Conservation (phyloP, 352 stramenopile genomes). For the Phytophthora boehmeriae region DNA sequence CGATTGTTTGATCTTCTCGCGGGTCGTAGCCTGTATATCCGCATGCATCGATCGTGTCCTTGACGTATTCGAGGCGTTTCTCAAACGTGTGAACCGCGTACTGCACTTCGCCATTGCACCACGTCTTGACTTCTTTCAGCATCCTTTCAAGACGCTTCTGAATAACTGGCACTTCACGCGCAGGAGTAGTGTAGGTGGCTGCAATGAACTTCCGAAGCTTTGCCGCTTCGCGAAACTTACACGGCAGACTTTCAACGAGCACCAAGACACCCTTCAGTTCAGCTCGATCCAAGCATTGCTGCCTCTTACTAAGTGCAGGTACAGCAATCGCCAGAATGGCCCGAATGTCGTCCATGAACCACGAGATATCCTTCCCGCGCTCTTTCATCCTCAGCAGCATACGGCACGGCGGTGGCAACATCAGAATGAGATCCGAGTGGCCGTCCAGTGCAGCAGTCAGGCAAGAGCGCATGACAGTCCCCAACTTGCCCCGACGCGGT, state of each 20-base stretch:
- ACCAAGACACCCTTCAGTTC: not conserved
- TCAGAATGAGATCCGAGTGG: too few relatives aligned
- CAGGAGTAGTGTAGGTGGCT: not conserved
- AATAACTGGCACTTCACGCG: not conserved
- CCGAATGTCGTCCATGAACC: not conserved
- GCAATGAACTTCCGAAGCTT: not conserved
- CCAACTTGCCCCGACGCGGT: too few relatives aligned
- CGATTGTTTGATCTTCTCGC: not conserved
- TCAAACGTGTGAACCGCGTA: slow-evolving; percentile 1
- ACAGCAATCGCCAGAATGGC: not conserved
- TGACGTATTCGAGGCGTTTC: not conserved
- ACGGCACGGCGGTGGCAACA: not conserved
- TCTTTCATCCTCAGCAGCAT: not conserved
- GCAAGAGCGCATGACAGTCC: too few relatives aligned
- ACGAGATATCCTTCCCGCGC: not conserved
- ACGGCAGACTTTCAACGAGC: not conserved
- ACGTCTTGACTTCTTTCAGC: not conserved
- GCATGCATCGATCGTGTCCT: slow-evolving; percentile 3
- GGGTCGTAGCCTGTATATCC: slow-evolving; percentile 5
- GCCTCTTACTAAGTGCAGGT: not conserved
- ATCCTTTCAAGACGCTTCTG: not conserved
- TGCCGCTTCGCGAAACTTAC: not conserved
- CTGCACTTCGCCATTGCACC: not conserved
- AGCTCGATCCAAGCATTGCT: not conserved
- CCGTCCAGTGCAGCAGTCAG: too few relatives aligned